Base-by-base conservation (phyloP, 2,329 filamentous ascomycete genomes). In the Fusarium gaditjirri region DNA sequence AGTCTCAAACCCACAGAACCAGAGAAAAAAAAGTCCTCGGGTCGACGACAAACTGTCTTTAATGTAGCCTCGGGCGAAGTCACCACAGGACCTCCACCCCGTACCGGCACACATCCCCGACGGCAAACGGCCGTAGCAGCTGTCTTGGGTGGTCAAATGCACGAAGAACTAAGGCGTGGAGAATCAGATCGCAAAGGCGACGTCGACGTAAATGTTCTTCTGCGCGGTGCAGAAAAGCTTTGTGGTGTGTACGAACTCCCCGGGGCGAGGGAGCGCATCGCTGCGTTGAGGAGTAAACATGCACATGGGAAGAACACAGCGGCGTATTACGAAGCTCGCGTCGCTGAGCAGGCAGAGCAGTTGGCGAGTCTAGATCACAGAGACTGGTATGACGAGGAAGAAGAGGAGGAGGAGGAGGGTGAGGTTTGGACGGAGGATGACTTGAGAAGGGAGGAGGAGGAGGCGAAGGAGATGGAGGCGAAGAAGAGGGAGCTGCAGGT, bases 221-320 rank as follows among this genome's bases (percentile, higher is more conserved):
- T 99, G 27, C 87, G 89, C 58, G 95, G 95, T 2, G 95, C 95
- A 2, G 94, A 98, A 85, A 97, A 94, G 85, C 87, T 98, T 35
- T 95, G 94, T 75, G 88, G 88, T 47, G 95, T 98, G 33, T 98
- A 98, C 79, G 92, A 94, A 38, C 87, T 97, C 33, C 88, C 92
- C 0, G 95, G 94, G 8, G 94, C 93, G 8, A 81, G 88, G 21
- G 94, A 97, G 77, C 89, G 91, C 69, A 97, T 98, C 73, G 85
- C 90, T 1, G 86, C 86, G 43, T 86, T 97, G 77, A 87, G 94
- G 67, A 87, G 88, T 59, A 91, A 93, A 76, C 89, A 95, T 80
- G 86, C 89, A 42, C 87, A 93, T 76, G 88, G 96, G 65, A 86
- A 86, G 36, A 90, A 90, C 52, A 97, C 94, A 27, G 86, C 96